Base-by-base conservation (phyloP, 2,329 filamentous ascomycete genomes). In the Coccinonectria pachysandricola region DNA sequence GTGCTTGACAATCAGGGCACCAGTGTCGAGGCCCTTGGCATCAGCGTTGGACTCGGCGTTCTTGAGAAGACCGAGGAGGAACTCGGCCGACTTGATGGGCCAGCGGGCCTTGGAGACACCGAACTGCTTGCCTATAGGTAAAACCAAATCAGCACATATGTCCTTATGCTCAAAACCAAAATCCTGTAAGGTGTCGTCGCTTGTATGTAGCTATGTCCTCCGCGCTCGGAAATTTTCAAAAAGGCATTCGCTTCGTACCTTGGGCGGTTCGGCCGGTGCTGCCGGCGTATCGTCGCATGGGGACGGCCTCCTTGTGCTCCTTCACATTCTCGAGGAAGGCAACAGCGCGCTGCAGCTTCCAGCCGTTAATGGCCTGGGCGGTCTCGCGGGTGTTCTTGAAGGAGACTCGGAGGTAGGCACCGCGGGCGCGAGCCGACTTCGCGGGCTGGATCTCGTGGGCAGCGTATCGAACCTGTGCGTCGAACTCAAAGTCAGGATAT, bases 381-480 rank as follows among this genome's bases (percentile, higher is more conserved):
- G 88, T 95, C 75, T 98, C 92, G 60, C 91, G 86, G 62, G 91
- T 98, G 80, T 98, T 98, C 81, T 98, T 98, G 84, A 95, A 98
- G 53, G 84, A 93, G 54, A 96, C 88, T 62, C 91, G 86, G 56
- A 98, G 83, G 76, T 96, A 98, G 63, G 87, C 86, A 67, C 92
- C 91, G 68, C 91, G 87, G 60, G 88, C 82, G 72, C 88, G 85
- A 66, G 91, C 91, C 70, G 84, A 93, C 77, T 94, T 95, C 53
- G 79, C 74, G 64, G 78, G 68, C 55, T 80, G 71, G 62, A 92
- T 88, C 62, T 86, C 75, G 59, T 79, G 83, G 61, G 82, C 82
- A 67, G 85, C 85, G 86, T 95, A 95, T 68, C 87, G 85, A 74
- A 93, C 85, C 86, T 92, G 24, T 32, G 21, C 28, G 14, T 28